These are phyloP conservation scores for Calocybe cyanea DNA, from an alignment of 768 basidiomycete species.

Conservation along the genomic window DNA sequence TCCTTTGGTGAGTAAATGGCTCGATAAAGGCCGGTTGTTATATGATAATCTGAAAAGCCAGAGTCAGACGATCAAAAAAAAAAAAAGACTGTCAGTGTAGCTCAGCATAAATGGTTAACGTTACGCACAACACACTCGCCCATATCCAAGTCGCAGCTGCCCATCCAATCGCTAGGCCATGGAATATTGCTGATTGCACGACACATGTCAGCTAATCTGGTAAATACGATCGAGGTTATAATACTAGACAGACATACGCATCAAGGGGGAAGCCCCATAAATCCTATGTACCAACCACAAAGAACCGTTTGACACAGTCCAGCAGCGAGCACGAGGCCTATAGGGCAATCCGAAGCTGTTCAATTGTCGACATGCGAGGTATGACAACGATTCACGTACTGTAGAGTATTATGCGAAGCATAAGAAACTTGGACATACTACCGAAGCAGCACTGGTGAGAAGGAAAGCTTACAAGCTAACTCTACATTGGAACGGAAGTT, in stretches of 20 bases:
- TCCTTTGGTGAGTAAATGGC: constrained; percentile 10
- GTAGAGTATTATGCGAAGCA: not conserved
- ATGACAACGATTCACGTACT: not conserved
- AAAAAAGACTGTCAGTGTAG: no score
- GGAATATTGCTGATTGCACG: not conserved
- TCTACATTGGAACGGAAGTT: no score
- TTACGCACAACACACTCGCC: constrained; percentile 6
- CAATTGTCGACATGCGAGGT: not conserved
- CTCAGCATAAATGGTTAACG: no score
- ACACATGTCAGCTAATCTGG: no score
- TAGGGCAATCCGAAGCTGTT: not conserved
- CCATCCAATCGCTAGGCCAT: not conserved
- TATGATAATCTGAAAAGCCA: constrained; percentile 4
- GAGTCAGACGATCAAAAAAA: no score
- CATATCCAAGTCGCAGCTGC: constrained; percentile 2
- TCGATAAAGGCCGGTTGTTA: constrained; percentile 13
- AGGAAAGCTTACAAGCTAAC: no score
- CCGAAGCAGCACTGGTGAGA: no score
- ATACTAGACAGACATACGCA: not conserved
- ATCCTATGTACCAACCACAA: not conserved
- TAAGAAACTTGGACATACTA: not conserved
- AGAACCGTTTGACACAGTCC: not conserved
- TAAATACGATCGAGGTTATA: not conserved
- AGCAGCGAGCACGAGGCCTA: not conserved
- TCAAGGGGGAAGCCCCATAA: not conserved